These are phyloP conservation scores for Solanum lycopersicoides DNA, from an alignment of 257 asterid species.

Conservation along the genomic window DNA sequence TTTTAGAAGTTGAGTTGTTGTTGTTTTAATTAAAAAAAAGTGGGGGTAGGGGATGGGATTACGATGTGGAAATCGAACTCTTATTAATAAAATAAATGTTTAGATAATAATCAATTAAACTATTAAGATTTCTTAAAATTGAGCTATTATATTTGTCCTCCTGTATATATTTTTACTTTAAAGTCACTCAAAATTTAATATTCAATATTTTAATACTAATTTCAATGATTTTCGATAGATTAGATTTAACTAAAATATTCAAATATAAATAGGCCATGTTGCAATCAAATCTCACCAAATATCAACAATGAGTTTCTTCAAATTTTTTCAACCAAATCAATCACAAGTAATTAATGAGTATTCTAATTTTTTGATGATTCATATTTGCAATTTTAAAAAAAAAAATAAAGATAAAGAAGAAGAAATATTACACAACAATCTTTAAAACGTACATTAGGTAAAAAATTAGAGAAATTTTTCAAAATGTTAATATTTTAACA, in stretches of 20 bases:
- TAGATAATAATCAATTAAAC: too few species aligned
- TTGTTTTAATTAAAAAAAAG: too few species aligned
- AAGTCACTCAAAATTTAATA: not conserved
- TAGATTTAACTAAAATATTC: not conserved
- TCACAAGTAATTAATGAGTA: not conserved
- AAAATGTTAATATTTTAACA: too few species aligned
- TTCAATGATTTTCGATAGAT: not conserved
- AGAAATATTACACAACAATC: not conserved
- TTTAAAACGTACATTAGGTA: not conserved
- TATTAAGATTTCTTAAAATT: accelerated
- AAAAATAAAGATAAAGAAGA: too few species aligned
- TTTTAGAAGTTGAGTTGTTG: not conserved
- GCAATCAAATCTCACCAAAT: not conserved
- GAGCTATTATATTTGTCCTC: not conserved
- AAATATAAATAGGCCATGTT: not conserved
- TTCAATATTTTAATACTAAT: not conserved
- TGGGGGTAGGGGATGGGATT: not conserved
- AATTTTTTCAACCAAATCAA: not conserved
- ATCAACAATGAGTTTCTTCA: not conserved
- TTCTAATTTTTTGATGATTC: not conserved
- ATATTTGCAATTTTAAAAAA: too few species aligned
- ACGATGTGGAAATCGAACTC: not conserved
- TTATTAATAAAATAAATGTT: too few species aligned
- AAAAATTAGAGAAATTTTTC: not conserved
- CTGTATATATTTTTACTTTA: not conserved